phyloP scores from a whole-genome alignment of 495 filamentous ascomycete species.

The Neurospora tetrasperma region DNA sequence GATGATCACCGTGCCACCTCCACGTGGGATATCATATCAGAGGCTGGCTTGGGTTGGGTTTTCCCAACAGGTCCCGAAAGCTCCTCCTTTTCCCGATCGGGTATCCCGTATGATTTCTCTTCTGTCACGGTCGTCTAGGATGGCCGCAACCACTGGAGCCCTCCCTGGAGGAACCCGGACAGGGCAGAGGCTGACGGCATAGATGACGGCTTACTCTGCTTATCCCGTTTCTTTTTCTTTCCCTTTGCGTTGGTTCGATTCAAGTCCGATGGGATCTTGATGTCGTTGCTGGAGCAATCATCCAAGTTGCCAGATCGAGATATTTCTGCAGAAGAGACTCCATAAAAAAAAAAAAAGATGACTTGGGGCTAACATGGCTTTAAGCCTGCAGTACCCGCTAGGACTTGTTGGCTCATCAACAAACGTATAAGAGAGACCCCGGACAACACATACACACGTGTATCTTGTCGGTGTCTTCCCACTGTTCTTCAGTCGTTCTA shows the following conservation, averaged over 20 bases:
- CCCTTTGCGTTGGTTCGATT: not conserved
- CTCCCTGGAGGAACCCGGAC: not conserved
- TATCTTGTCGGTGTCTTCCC: not conserved
- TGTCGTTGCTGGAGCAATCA: not conserved
- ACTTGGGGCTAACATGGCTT: not conserved
- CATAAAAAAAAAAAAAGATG: not conserved
- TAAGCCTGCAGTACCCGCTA: not conserved
- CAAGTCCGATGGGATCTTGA: not conserved
- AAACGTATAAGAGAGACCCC: not conserved
- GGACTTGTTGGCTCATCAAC: not conserved
- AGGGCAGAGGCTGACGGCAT: conserved; percentile 3
- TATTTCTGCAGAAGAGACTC: not conserved
- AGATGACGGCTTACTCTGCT: not conserved
- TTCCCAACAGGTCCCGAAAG: conserved; percentile 2
- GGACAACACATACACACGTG: not conserved
- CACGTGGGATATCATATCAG: not conserved
- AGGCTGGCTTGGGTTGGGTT: not conserved
- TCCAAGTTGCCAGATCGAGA: not conserved
- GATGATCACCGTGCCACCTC: not conserved
- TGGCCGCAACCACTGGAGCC: not conserved
- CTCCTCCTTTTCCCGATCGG: not conserved
- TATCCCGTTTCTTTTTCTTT: not conserved
- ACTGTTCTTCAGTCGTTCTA: not conserved
- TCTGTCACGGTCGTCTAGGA: not conserved
- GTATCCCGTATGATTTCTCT: not conserved